A percentile compares a stretch with the other conserved stretches of the same genome.
phyloP scores from a whole-genome alignment of 2,329 filamentous ascomycete genomes.

The Xylaria sp. region DNA sequence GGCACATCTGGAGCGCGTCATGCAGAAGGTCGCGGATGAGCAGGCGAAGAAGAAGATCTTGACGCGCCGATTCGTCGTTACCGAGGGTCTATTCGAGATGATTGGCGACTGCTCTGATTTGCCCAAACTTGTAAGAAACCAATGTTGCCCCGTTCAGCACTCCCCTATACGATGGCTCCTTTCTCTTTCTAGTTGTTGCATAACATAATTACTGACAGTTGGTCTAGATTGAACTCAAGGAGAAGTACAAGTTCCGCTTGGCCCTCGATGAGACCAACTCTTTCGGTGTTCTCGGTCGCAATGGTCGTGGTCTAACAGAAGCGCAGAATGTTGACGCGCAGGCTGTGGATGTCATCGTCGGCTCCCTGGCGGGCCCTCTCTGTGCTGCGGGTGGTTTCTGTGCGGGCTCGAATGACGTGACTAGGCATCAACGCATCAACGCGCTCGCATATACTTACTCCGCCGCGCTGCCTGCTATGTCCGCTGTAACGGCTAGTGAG shows the following conservation, averaged over 20 bases:
- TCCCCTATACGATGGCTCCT: constrained; percentile 26
- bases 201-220: constrained; percentile 8
- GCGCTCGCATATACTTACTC: constrained; percentile 93
- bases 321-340: constrained; percentile 92
- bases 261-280: constrained; percentile 98
- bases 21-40: constrained; percentile 81
- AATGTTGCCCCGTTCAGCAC: background rate
- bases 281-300: constrained; percentile 88
- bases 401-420: constrained; percentile 82
- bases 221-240: constrained; percentile 75
- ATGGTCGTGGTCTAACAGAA: constrained; percentile 87
- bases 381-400: constrained; percentile 96
- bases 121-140: constrained; percentile 64
- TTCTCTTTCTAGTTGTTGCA: background rate
- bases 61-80: constrained; percentile 91
- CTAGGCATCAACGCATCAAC: constrained; percentile 92
- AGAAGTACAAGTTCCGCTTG: constrained; percentile 95
- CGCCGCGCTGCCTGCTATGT: constrained; percentile 84
- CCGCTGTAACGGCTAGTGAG: constrained; percentile 93
- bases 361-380: constrained; percentile 82
- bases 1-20: constrained; percentile 81
- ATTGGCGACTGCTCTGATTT: constrained; percentile 79
- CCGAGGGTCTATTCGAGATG: constrained; percentile 89
- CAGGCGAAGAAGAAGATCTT: constrained; percentile 78
- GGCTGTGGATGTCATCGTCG: constrained; percentile 95